Evolutionary conservation across 768 basidiomycete genomes (phyloP).

Genomic region (Boletus rex-veris): DNA sequence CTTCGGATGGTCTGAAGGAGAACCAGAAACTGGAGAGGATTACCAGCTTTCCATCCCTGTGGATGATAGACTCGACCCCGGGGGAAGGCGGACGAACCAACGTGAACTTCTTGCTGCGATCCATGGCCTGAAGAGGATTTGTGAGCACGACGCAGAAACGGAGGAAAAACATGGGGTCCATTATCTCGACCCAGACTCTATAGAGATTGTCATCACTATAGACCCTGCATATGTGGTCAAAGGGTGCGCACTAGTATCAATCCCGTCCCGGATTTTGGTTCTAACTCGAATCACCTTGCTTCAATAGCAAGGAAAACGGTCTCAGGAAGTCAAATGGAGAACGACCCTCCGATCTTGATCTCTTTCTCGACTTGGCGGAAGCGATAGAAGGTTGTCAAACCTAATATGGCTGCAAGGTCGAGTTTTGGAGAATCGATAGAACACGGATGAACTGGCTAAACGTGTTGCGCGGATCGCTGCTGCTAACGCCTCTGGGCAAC

Average conservation of each 20-base stretch:
- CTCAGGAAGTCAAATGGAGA: neutral
- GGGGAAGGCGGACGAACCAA: conserved; percentile 24
- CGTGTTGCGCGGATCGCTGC: too few relatives aligned
- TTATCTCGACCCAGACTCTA: neutral
- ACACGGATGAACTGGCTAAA: too few relatives aligned
- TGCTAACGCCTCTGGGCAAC: too few relatives aligned
- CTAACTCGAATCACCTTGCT: too few relatives aligned
- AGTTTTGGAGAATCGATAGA: conserved; percentile 15
- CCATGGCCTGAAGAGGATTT: conserved; percentile 12
- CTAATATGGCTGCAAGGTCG: conserved; percentile 11
- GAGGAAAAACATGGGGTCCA: too few relatives aligned
- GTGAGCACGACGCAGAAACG: neutral
- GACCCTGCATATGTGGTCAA: conserved; percentile 8
- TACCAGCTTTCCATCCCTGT: conserved; percentile 19
- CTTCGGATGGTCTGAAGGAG: neutral
- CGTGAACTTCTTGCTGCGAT: conserved; percentile 33
- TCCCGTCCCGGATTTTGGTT: too few relatives aligned
- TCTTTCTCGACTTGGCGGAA: neutral
- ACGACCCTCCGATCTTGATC: conserved; percentile 3
- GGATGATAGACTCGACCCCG: conserved; percentile 19
- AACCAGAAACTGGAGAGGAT: too few relatives aligned
- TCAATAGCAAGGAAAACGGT: neutral
- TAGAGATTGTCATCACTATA: neutral
- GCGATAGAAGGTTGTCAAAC: neutral
- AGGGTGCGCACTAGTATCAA: neutral